A percentile compares a stretch with the other conserved stretches of the same genome.
Conservation (phyloP, 2,329 filamentous ascomycete genomes). For the Claviceps sp. region DNA sequence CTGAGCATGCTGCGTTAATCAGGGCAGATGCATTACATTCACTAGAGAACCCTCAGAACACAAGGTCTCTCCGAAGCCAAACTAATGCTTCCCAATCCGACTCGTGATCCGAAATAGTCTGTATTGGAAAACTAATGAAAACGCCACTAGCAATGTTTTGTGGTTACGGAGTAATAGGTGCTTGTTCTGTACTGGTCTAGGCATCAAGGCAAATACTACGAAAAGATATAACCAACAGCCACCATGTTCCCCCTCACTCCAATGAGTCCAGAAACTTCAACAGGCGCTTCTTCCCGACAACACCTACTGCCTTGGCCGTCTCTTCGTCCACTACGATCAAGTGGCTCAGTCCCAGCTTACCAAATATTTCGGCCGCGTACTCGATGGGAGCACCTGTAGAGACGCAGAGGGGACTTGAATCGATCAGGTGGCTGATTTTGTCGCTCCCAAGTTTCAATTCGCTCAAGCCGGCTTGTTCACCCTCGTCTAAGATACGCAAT, state of each 20-base stretch:
- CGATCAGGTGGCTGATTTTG: conserved; percentile 33
- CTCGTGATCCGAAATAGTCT: too few species aligned
- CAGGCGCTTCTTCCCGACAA: conserved; percentile 45
- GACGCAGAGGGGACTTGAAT: conserved; percentile 37
- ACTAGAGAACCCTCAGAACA: too few species aligned
- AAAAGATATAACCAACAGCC: too few species aligned
- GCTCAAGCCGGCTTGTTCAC: conserved; percentile 9
- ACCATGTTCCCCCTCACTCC: neutral
- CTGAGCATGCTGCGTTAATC: too few species aligned
- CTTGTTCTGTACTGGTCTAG: neutral
- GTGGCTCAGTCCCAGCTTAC: conserved; percentile 40
- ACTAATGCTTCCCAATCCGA: too few species aligned
- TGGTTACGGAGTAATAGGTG: too few species aligned
- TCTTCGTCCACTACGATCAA: conserved; percentile 39
- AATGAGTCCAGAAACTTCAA: conserved; percentile 5
- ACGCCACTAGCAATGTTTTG: too few species aligned
- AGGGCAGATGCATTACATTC: too few species aligned
- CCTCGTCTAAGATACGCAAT: conserved; percentile 20
- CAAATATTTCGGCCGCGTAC: conserved; percentile 46
- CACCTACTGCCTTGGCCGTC: conserved; percentile 33
- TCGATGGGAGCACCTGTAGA: conserved; percentile 40
- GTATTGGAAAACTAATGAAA: too few species aligned
- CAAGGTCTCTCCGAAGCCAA: too few species aligned
- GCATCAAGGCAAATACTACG: neutral
- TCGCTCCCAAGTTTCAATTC: conserved; percentile 16